Conservation (phyloP, 805 yeast genomes). For the Maudiozyma barnettii region DNA sequence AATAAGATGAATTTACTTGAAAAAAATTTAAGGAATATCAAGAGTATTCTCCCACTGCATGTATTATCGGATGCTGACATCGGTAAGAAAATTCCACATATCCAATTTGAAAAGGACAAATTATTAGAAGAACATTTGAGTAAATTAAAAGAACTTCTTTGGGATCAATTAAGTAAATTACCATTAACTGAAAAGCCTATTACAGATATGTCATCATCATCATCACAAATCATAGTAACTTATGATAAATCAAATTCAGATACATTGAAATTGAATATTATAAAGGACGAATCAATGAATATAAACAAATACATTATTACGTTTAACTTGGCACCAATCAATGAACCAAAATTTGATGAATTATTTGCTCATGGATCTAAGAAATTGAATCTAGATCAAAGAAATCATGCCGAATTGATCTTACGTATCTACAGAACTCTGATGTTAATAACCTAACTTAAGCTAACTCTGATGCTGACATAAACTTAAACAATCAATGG, state of each 20-base stretch:
- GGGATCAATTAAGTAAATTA: background rate
- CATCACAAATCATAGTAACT: background rate
- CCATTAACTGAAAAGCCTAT: too few species aligned
- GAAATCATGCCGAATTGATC: background rate
- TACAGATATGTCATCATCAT: background rate
- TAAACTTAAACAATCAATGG: too few species aligned
- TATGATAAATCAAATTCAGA: background rate
- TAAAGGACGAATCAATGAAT: background rate
- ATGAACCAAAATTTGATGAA: background rate
- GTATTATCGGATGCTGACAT: background rate
- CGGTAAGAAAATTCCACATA: too few species aligned
- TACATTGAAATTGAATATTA: background rate
- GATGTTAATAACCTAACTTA: too few species aligned
- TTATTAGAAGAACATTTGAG: background rate
- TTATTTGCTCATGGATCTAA: background rate
- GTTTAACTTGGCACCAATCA: background rate
- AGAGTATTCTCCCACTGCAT: slow-evolving; percentile 1
- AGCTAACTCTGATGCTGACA: too few species aligned
- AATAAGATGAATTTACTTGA: slow-evolving; percentile 9
- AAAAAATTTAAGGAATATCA: slow-evolving; percentile 1
- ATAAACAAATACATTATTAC: background rate
- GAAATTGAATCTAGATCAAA: background rate
- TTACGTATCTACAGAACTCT: too few species aligned
- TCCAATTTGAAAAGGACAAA: background rate
- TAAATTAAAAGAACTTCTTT: background rate